Base-by-base conservation (phyloP, 495 filamentous ascomycete species). In the Penicillium crystallinum region DNA sequence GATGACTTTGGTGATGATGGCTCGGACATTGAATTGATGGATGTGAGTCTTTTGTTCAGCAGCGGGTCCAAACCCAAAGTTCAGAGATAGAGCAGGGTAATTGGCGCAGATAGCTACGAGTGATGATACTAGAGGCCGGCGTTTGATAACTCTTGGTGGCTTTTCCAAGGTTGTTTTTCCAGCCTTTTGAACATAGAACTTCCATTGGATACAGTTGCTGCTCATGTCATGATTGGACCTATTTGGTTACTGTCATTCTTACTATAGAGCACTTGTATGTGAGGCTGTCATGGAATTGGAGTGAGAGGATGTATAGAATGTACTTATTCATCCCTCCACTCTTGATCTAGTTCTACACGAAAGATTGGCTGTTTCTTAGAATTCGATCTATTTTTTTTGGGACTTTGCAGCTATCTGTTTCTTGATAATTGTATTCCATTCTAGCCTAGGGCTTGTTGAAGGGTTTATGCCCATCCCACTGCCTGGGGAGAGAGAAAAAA, bases 101-200 rank as follows among this genome's bases (percentile, higher is more conserved):
- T 52, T 27, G 22, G 52, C 15, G 43, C 39, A 10, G 55, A 55
- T 30, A 58, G 48, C 53, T 55, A 62, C 14, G 58, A 62, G 23
- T 62, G 38, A 55, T 34, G 55, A 45, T 15, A n/a, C 19, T 51
- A 53, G 17, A 52, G 10, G 18, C 36, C 23, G 12, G 31, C 15
- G 12, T 41, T 56, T 30, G 42, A 56, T 35, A n/a, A 17, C 4
- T 33, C 33, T 8, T 45, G 25, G 42, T n/a, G n/a, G n/a, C n/a
- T n/a, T n/a, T n/a, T 33, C 30, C 25, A 14, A 12, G 4, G n/a
- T 25, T 25, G 3, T 6, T 14, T 36, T 31, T 38, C 25, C 38
- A 15, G 6, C 5, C 0, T 7, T 40, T 7, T 14, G 21, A n/a
- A 40, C 5, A 6, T 40, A 4, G 12, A 9, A 25, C 23, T 40